Conservation (phyloP, 2,329 filamentous ascomycete genomes). For the Xylariaceae sp. region DNA sequence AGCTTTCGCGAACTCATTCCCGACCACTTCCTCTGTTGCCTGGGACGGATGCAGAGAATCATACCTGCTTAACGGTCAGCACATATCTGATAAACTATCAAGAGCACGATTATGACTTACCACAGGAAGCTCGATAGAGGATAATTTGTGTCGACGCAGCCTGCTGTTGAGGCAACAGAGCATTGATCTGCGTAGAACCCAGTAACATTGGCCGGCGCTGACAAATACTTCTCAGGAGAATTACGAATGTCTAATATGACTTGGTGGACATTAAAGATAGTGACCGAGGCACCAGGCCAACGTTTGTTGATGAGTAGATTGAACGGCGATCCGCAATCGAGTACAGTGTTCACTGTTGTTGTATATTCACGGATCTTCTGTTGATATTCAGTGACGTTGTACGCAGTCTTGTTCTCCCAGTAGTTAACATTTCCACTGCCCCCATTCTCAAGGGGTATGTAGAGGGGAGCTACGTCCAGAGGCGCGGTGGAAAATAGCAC, state of each 20-base stretch:
- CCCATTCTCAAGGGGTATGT: conserved; percentile 47
- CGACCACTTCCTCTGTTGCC: conserved; percentile 53
- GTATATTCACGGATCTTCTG: conserved; percentile 49
- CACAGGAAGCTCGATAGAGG: conserved; percentile 62
- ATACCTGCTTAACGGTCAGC: conserved; percentile 32
- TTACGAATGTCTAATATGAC: conserved; percentile 63
- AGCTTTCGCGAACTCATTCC: conserved; percentile 37
- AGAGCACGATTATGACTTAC: conserved; percentile 41
- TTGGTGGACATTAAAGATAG: conserved; percentile 63
- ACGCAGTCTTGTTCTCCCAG: conserved; percentile 43
- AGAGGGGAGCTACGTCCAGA: conserved; percentile 64
- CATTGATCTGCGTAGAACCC: conserved; percentile 58
- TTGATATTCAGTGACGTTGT: conserved; percentile 45
- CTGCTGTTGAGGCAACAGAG: conserved; percentile 16
- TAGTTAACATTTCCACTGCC: conserved; percentile 41
- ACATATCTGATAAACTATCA: not conserved
- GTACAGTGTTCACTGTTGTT: conserved; percentile 45
- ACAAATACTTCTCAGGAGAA: conserved; percentile 57
- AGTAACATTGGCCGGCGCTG: conserved; percentile 59
- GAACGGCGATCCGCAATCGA: conserved; percentile 47
- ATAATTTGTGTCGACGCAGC: conserved; percentile 38
- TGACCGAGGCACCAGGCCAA: conserved; percentile 58
- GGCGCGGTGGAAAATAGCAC: conserved; percentile 68
- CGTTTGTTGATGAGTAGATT: conserved; percentile 40
- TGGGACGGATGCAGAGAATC: conserved; percentile 71